Evolutionary conservation across 148 eudicot species (phyloP).

Genomic region (Bassia scoparia): DNA sequence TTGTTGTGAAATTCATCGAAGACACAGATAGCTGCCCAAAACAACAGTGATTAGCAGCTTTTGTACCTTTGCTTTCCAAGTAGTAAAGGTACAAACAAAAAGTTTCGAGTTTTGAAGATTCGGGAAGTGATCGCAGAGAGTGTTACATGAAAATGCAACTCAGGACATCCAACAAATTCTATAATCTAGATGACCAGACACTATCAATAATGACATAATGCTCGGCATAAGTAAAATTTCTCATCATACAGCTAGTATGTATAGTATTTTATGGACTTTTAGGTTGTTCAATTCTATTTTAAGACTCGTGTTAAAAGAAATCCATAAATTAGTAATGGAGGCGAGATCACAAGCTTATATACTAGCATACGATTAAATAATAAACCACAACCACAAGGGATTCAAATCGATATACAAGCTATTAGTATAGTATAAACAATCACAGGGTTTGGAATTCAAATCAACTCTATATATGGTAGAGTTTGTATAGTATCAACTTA

Average conservation of each 20-base stretch:
- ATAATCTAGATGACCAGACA: not conserved
- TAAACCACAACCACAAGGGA: not conserved
- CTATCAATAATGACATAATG: not conserved
- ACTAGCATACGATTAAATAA: not conserved
- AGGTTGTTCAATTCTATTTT: not conserved
- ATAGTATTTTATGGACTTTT: too few species aligned
- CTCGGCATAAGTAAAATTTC: not conserved
- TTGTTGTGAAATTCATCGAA: too few species aligned
- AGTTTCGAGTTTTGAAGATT: not conserved
- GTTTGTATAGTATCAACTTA: too few species aligned
- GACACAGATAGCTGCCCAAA: too few species aligned
- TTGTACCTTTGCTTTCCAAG: not conserved
- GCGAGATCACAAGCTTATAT: not conserved
- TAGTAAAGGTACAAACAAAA: slow-evolving; percentile 2
- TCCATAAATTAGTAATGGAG: not conserved
- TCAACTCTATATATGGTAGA: too few species aligned
- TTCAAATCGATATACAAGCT: not conserved
- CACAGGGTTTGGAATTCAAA: too few species aligned
- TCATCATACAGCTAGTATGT: not conserved
- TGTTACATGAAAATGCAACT: not conserved
- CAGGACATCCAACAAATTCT: not conserved
- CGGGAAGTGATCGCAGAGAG: not conserved
- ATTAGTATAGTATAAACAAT: too few species aligned
- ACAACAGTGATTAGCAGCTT: not conserved
- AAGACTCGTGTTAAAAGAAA: not conserved